These are phyloP conservation scores for Chimonanthus praecox DNA, from an alignment of 164 flowering plant species.

Conservation along the genomic window DNA sequence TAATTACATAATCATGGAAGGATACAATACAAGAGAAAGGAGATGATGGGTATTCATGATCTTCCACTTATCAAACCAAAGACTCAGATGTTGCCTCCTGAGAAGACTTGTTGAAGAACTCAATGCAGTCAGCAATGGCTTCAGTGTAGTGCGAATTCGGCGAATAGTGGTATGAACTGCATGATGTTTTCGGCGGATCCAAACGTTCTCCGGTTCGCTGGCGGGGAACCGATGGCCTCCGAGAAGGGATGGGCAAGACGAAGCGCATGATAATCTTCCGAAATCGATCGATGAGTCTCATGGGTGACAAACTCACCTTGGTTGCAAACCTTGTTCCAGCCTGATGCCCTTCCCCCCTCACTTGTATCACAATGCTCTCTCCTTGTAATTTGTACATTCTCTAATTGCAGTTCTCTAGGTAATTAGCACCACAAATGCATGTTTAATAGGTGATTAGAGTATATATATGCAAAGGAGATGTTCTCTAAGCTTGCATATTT, in stretches of 20 bases:
- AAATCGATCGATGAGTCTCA: slow-evolving; percentile 63
- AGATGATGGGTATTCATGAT: background rate
- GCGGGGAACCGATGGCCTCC: slow-evolving; percentile 1
- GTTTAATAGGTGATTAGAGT: slow-evolving; percentile 12
- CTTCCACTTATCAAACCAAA: slow-evolving; percentile 14
- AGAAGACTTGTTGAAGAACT: slow-evolving; percentile 45
- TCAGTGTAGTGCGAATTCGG: slow-evolving; percentile 40
- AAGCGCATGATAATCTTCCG: slow-evolving; percentile 59
- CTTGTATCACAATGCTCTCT: slow-evolving; percentile 37
- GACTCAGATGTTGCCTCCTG: slow-evolving; percentile 23
- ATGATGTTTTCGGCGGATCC: slow-evolving; percentile 63
- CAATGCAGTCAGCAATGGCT: slow-evolving; percentile 54
- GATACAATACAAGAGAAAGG: background rate
- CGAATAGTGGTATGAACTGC: slow-evolving; percentile 34
- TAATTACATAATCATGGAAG: background rate
- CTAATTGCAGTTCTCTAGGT: slow-evolving; percentile 20
- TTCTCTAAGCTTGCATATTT: background rate
- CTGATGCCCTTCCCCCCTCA: slow-evolving; percentile 17
- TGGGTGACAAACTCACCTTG: slow-evolving; percentile 37
- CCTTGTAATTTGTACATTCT: slow-evolving; percentile 29
- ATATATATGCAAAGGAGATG: slow-evolving; percentile 9
- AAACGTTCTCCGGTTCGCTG: slow-evolving; percentile 26
- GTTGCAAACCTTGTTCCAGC: background rate
- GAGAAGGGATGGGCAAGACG: slow-evolving; percentile 39
- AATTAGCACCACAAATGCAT: slow-evolving; percentile 50